Evolutionary conservation across 2,329 filamentous ascomycete species (phyloP), one percentile per base, ranked within the genome.

Genomic region (Aureobasidium musti): DNA sequence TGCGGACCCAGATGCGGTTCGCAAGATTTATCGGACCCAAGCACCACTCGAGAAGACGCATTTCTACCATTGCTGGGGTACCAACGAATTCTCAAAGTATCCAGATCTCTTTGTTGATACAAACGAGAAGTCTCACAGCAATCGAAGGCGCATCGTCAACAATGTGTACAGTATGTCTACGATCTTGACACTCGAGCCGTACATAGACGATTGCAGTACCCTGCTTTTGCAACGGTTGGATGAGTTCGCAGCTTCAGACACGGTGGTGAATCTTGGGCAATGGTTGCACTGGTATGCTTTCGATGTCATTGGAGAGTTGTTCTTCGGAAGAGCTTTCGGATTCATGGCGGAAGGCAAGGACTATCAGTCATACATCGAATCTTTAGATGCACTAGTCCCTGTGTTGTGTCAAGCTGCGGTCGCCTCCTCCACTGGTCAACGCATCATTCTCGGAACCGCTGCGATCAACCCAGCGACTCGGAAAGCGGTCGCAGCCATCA

Each of bases 1-100:
- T 57, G 88, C 86, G 65, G 89, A 92, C 72, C 87, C 88, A 39
- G 81, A 80, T 11, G 89, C 88, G 5, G 90, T 94, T 59, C 80
- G 82, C 37, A 74, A 79, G 52, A 84, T 92, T 65, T 92, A 93
- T 70, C 89, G 89, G 35, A 70, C 74, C 43, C 68, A 52, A 68
- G 67, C 35, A 65, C 68, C 39, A 69, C 70, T 63, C 60, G 70
- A 54, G 71, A 67, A 64, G 49, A 70, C 71, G 43, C 71, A 64
- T 0, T 77, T 77, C 63, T 76, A 75, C 43, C 72, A 69, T 4
- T 71, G 76, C 10, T 70, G 71, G 61, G 68, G 71, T 23, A 68
- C 13, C 14, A 50, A 33, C 26, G 21, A 33, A 14, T 50, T 50
- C 5, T 50, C 47, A 3, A 50, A 50, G 1, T 74, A 72, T 1